Conservation (phyloP, 2,329 filamentous ascomycete genomes). For the Curvularia spicifera region DNA sequence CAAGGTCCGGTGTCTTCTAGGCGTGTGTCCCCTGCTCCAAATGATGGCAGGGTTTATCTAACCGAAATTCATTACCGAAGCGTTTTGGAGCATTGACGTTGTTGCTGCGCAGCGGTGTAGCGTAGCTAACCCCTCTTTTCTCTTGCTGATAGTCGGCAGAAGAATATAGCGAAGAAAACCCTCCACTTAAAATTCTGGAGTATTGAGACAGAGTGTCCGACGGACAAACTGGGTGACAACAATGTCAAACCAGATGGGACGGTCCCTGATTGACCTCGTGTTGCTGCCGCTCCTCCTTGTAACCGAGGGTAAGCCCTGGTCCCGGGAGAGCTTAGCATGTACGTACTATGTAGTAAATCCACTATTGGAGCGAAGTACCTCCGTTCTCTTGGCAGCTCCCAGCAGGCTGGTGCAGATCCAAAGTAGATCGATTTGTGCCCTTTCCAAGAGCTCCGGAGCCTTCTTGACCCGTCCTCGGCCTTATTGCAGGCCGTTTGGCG, state of each 20-base stretch:
- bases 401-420: background rate
- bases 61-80: slow-evolving; percentile 5
- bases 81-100: background rate
- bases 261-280: background rate
- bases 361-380: background rate
- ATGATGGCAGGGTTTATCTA: background rate
- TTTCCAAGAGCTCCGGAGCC: background rate
- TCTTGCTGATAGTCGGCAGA: background rate
- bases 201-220: background rate
- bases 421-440: background rate
- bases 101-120: background rate
- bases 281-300: background rate
- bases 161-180: no score
- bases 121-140: background rate
- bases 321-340: background rate
- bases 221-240: no score
- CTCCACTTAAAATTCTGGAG: background rate
- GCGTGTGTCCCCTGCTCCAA: background rate
- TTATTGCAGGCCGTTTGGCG: background rate
- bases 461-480: background rate
- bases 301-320: background rate
- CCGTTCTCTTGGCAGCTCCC: background rate
- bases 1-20: slow-evolving; percentile 5
- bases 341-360: background rate
- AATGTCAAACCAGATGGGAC: no score